Conservation (phyloP, 2,329 filamentous ascomycete genomes). For the Calonectria crousiana region DNA sequence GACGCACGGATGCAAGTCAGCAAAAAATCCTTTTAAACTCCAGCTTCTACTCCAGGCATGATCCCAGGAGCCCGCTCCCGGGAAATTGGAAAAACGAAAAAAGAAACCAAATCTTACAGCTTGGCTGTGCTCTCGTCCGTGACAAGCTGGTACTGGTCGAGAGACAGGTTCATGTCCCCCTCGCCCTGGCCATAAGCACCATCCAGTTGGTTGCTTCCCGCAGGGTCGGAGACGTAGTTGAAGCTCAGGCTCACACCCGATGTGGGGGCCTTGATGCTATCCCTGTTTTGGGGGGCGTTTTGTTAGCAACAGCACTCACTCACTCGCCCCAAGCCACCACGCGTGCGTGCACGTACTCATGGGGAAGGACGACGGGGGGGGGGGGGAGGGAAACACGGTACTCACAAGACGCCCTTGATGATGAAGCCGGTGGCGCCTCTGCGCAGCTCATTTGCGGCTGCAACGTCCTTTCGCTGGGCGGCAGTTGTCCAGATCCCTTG, state of each 20-base stretch:
- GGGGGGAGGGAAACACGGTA: not conserved
- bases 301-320: not conserved
- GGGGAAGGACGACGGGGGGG: no score
- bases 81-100: not conserved
- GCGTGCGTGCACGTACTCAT: no score
- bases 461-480: slow-evolving; percentile 18
- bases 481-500: slow-evolving; percentile 8
- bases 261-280: slow-evolving; percentile 1
- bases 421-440: slow-evolving; percentile 15
- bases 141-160: slow-evolving; percentile 15
- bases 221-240: slow-evolving; percentile 19
- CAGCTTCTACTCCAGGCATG: not conserved
- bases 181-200: not conserved
- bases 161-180: not conserved
- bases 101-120: no score
- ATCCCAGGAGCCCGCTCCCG: not conserved
- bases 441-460: slow-evolving; percentile 17
- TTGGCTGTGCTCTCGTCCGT: slow-evolving; percentile 21
- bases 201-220: slow-evolving; percentile 18
- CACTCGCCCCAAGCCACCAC: not conserved
- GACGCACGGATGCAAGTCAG: not conserved
- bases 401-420: slow-evolving; percentile 12
- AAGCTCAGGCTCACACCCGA: not conserved
- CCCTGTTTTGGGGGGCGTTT: not conserved
- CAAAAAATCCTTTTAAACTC: no score